Base-by-base conservation (phyloP, 345 rosid species). In the Orychophragmus violaceus region DNA sequence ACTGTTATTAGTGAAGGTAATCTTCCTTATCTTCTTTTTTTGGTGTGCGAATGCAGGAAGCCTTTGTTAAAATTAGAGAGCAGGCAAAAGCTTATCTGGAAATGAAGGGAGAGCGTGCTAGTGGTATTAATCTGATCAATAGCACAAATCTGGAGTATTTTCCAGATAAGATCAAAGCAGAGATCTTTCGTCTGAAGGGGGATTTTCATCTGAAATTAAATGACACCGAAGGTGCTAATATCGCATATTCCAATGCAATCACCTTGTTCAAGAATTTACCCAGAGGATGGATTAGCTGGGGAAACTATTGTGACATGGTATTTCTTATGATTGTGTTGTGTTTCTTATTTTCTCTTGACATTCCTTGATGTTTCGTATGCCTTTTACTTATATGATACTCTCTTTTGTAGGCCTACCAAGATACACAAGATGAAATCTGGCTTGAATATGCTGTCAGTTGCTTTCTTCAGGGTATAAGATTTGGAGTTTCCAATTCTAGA, bases 231-330 rank as follows among this genome's bases (percentile, higher is more conserved):
- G 70, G 56, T 72, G 97, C 97, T 53, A 90, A 93, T 64, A 2
- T 77, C 80, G 91, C 90, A 29, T 93, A 90, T 75, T 93, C 97
- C 59, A 84, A 78, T 79, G 96, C 94, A n/a, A 85, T 93, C 76
- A 77, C 76, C 79, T 83, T 90, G 69, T 90, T 82, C 84, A 93
- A 90, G 66, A 84, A 85, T 81, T 81, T 88, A 76, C 96, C 98
- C 5, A 93, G 86, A 77, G 98, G 98, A 72, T 93, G 98, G 98
- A 90, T 93, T 82, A 90, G 98, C 80, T 93, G 98, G 98, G 97
- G 98, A 74, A 84, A 78, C 65, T 93, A 93, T 72, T 88, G 97
- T 74, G 94, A 93, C 75, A 77, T 82, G 98, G 98, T 93, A 90
- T 64, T 19, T 51, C 41, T 59, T 59, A 32, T 25, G 53, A 64